These are phyloP conservation scores for Yamadazyma akitaensis DNA, from an alignment of 805 yeast species.

Conservation along the genomic window DNA sequence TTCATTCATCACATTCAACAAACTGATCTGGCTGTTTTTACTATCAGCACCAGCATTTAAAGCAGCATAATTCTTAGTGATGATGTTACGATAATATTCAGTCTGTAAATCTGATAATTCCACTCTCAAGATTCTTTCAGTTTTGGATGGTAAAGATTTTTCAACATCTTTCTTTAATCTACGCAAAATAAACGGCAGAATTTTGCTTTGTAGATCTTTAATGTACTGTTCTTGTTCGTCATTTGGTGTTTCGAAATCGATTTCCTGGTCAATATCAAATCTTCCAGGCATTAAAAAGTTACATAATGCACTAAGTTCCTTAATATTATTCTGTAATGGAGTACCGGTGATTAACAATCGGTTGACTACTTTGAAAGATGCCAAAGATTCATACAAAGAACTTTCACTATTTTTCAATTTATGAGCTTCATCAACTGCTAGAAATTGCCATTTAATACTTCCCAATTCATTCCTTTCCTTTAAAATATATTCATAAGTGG, in stretches of 20 bases:
- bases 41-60: conserved; percentile 67
- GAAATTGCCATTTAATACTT: conserved; percentile 84
- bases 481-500: conserved; percentile 94
- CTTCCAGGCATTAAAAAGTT: conserved; percentile 96
- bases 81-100: conserved; percentile 87
- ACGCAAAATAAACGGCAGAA: conserved; percentile 90
- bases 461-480: conserved; percentile 85
- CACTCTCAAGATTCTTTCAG: conserved; percentile 92
- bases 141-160: conserved; percentile 91
- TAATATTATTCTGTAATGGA: conserved; percentile 92
- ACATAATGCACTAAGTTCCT: conserved; percentile 91
- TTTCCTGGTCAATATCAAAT: conserved; percentile 86
- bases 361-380: conserved; percentile 77
- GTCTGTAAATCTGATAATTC: conserved; percentile 95
- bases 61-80: conserved; percentile 89
- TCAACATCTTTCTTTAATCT: conserved; percentile 96
- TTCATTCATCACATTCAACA: conserved; percentile 91
- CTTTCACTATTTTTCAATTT: conserved; percentile 91
- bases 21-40: conserved; percentile 69
- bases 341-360: conserved; percentile 94
- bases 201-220: conserved; percentile 74
- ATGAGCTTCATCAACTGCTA: conserved; percentile 99
- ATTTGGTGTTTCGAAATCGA: conserved; percentile 88
- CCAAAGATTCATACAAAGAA: conserved; percentile 84
- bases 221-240: conserved; percentile 86